A percentile compares a stretch with the other conserved stretches of the same genome.
These are phyloP conservation scores for Lasiosphaeriaceae sp. DNA, from an alignment of 495 filamentous ascomycete genomes.

Conservation along the genomic window DNA sequence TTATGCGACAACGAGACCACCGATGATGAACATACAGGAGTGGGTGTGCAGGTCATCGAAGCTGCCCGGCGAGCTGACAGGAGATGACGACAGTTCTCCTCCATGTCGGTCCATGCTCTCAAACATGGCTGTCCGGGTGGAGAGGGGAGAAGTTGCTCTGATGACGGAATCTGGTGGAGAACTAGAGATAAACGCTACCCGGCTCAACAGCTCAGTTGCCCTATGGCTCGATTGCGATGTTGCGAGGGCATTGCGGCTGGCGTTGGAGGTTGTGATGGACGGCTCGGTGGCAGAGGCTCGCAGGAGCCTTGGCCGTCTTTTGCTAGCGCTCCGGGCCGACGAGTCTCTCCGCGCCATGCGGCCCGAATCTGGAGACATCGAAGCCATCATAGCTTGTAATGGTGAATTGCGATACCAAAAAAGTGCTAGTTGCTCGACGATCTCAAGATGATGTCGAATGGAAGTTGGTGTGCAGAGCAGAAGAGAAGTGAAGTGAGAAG, in stretches of 20 bases:
- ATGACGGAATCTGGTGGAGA: constrained; percentile 30
- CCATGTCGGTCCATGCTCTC: constrained; percentile 27
- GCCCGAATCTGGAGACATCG: constrained; percentile 21
- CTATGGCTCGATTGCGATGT: constrained; percentile 40
- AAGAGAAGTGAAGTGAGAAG: constrained; percentile 9
- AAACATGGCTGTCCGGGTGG: constrained; percentile 33
- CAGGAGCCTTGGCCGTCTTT: constrained; percentile 45
- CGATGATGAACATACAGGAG: constrained; percentile 20
- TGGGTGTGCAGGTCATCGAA: constrained; percentile 25
- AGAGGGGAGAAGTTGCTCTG: constrained; percentile 31
- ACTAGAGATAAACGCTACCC: constrained; percentile 46
- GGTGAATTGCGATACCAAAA: neutral
- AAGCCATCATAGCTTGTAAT: constrained; percentile 28
- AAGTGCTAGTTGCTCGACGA: neutral
- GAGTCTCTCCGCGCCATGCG: constrained; percentile 36
- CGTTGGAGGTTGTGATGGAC: constrained; percentile 52
- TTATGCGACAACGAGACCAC: neutral
- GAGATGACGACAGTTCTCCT: constrained; percentile 25
- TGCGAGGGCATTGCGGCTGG: constrained; percentile 44
- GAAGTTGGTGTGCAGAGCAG: neutral
- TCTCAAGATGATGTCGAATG: neutral
- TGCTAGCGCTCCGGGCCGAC: constrained; percentile 25
- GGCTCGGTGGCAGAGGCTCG: constrained; percentile 50
- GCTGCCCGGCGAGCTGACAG: constrained; percentile 24
- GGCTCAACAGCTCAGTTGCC: constrained; percentile 49